Conservation (phyloP, 805 yeast species). For the Sugiyamaella lignohabitans region DNA sequence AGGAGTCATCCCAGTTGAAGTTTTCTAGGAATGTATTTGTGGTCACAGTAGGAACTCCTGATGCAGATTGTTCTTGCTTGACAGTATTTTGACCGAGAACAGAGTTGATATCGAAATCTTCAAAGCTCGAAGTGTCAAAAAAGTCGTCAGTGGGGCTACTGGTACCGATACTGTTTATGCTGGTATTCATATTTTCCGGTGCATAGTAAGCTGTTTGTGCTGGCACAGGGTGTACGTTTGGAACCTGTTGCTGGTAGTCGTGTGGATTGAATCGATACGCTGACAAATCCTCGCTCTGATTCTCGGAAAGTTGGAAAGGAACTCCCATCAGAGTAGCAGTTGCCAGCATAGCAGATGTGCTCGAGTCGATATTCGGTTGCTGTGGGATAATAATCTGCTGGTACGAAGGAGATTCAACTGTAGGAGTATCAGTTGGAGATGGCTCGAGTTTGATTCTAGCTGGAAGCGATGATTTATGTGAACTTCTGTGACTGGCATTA, state of each 20-base stretch:
- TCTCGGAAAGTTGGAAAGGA: neutral
- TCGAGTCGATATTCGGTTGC: neutral
- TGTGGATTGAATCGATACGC: neutral
- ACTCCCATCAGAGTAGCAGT: neutral
- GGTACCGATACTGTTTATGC: neutral
- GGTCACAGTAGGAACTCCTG: neutral
- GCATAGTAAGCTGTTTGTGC: neutral
- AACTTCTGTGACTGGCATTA: no score
- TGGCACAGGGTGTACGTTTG: no score
- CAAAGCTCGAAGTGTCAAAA: neutral
- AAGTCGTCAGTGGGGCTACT: neutral
- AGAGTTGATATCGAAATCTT: neutral
- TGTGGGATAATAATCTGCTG: neutral
- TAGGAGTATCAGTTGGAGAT: neutral
- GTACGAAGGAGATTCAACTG: neutral
- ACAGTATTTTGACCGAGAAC: neutral
- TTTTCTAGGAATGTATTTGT: constrained; percentile 4
- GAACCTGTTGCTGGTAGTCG: neutral
- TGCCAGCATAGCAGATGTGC: neutral
- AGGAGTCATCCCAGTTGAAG: constrained; percentile 10
- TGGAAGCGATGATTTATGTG: neutral
- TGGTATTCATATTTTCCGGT: neutral
- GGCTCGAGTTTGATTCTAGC: neutral
- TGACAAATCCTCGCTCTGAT: no score
- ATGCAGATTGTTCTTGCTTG: no score